Evolutionary conservation across 805 yeast species (phyloP).

Genomic region (Cyberlindnera mycetangii): DNA sequence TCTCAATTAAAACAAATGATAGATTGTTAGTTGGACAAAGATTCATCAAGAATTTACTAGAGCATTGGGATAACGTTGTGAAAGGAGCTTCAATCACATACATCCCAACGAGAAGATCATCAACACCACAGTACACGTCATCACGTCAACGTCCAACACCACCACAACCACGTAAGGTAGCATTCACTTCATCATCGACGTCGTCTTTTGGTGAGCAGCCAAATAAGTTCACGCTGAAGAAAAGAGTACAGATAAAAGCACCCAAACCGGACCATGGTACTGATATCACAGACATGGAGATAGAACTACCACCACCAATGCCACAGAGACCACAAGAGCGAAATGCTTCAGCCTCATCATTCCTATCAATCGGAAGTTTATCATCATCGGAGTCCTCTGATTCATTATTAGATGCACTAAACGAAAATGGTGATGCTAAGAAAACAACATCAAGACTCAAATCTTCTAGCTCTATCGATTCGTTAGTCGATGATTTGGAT

Average conservation of each 20-base stretch:
- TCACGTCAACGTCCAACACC: slow-evolving; percentile 5
- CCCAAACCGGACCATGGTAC: slow-evolving; percentile 1
- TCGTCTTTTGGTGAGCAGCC: background rate
- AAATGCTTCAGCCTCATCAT: slow-evolving; percentile 2
- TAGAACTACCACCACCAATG: slow-evolving; percentile 14
- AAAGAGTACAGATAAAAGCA: slow-evolving; percentile 7
- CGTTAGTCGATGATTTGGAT: background rate
- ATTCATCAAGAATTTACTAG: slow-evolving; percentile 50
- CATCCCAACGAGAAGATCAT: slow-evolving; percentile 1
- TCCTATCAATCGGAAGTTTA: slow-evolving; percentile 6
- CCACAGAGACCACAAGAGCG: slow-evolving; percentile 5
- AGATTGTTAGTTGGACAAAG: slow-evolving; percentile 49
- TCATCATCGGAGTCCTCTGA: slow-evolving; percentile 6
- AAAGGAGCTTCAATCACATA: background rate
- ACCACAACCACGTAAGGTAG: slow-evolving; percentile 13
- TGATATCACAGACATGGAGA: slow-evolving; percentile 9
- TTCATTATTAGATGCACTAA: slow-evolving; percentile 1
- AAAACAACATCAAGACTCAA: background rate
- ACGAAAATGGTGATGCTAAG: background rate
- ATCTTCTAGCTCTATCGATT: slow-evolving; percentile 3
- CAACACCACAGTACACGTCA: background rate
- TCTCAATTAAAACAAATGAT: slow-evolving; percentile 42
- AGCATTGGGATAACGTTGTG: slow-evolving; percentile 39
- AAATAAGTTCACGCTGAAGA: background rate
- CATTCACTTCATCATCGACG: slow-evolving; percentile 16